Conservation (phyloP, 163 green algal genomes). For the Chlorella variabilis region DNA sequence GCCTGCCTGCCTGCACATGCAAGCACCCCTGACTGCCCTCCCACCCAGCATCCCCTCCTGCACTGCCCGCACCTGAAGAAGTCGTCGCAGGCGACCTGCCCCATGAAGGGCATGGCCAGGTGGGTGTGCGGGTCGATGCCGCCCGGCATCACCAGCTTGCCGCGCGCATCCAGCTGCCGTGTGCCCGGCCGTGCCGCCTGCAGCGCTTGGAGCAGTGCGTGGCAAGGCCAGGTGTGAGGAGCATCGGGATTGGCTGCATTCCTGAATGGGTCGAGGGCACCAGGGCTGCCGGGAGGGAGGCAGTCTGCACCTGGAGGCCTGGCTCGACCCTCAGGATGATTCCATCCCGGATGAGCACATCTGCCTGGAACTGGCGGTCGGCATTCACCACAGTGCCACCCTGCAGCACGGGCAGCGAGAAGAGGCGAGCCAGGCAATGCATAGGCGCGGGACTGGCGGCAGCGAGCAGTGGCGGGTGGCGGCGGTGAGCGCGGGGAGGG, state of each 20-base stretch:
- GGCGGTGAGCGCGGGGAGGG: no score
- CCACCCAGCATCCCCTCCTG: no score
- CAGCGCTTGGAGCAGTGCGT: background rate
- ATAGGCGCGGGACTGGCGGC: background rate
- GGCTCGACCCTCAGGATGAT: slow-evolving; percentile 73
- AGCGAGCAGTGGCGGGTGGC: background rate
- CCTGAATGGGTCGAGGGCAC: no score
- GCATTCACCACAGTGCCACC: slow-evolving; percentile 93
- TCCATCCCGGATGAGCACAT: slow-evolving; percentile 85
- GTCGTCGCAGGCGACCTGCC: slow-evolving; percentile 80
- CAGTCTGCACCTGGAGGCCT: slow-evolving; percentile 71
- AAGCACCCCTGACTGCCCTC: no score
- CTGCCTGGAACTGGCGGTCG: slow-evolving; percentile 68
- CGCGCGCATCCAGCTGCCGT: slow-evolving; percentile 80
- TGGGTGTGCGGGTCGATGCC: slow-evolving; percentile 99
- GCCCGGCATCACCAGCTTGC: slow-evolving; percentile 91
- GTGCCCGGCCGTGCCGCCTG: slow-evolving; percentile 32
- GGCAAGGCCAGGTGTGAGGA: no score
- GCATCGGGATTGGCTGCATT: no score
- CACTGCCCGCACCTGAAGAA: slow-evolving; percentile 74
- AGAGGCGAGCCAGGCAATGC: background rate
- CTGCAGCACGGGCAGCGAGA: slow-evolving; percentile 45
- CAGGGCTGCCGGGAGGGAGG: no score
- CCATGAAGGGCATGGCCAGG: slow-evolving; percentile 96
- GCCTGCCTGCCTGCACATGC: no score